These are phyloP conservation scores for Lachnellula cervina DNA, from an alignment of 2,329 filamentous ascomycete species.

Conservation along the genomic window DNA sequence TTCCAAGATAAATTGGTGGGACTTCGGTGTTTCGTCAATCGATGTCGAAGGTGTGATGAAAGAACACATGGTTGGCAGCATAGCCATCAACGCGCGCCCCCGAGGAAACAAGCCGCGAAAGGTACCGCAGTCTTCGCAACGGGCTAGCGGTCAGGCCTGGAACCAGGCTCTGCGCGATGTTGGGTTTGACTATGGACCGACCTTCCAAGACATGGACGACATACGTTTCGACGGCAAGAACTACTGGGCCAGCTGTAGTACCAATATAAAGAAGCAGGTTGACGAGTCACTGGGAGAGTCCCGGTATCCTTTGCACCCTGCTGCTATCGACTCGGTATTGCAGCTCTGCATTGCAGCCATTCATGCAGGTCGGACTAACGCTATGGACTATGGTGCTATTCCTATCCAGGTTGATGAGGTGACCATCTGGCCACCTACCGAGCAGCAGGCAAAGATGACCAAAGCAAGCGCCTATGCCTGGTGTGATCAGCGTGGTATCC, in stretches of 20 bases:
- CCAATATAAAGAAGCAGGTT: slow-evolving; percentile 18
- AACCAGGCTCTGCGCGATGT: slow-evolving; percentile 32
- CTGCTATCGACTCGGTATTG: slow-evolving; percentile 52
- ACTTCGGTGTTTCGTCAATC: slow-evolving; percentile 30
- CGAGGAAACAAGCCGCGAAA: slow-evolving; percentile 1
- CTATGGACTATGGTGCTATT: slow-evolving; percentile 31
- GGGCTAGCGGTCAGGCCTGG: slow-evolving; percentile 28
- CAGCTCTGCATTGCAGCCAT: slow-evolving; percentile 39
- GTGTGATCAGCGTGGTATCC: slow-evolving; percentile 20
- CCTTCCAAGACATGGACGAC: slow-evolving; percentile 34
- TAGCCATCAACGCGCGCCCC: slow-evolving; percentile 19
- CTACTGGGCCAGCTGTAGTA: slow-evolving; percentile 27
- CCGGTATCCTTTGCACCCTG: slow-evolving; percentile 45
- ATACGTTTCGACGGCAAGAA: slow-evolving; percentile 27
- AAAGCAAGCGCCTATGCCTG: slow-evolving; percentile 21
- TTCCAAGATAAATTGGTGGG: slow-evolving; percentile 20
- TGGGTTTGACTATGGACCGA: slow-evolving; percentile 37
- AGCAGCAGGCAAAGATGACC: slow-evolving; percentile 6
- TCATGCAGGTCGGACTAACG: slow-evolving; percentile 26
- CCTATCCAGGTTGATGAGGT: slow-evolving; percentile 29
- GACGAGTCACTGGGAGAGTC: slow-evolving; percentile 31
- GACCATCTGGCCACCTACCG: slow-evolving; percentile 20
- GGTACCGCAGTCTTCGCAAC: slow-evolving; percentile 20
- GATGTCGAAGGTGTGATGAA: slow-evolving; percentile 8
- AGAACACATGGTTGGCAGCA: slow-evolving; percentile 28